Evolutionary conservation across 148 eudicot genomes (phyloP).

Genomic region (Silene uniflora): DNA sequence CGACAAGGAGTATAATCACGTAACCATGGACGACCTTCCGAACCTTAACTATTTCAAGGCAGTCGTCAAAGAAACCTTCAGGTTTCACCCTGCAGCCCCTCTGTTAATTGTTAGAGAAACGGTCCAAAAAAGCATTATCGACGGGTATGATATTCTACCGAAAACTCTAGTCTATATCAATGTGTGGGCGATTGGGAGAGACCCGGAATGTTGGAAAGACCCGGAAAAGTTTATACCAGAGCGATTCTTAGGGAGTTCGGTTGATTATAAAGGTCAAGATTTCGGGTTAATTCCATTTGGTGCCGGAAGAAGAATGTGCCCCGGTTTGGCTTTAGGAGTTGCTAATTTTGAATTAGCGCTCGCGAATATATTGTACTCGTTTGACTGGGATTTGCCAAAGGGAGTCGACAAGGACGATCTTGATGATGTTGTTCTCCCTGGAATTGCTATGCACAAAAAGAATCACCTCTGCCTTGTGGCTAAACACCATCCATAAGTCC

Average conservation of each 20-base stretch:
- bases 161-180: conserved; percentile 29
- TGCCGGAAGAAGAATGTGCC: conserved; percentile 40
- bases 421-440: conserved; percentile 28
- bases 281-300: conserved; percentile 38
- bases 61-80: conserved; percentile 29
- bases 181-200: conserved; percentile 35
- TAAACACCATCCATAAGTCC: neutral
- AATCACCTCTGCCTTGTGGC: conserved; percentile 26
- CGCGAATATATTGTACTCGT: conserved; percentile 32
- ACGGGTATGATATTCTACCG: conserved; percentile 31
- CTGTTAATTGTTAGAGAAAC: conserved; percentile 28
- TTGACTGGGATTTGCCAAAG: conserved; percentile 37
- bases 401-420: conserved; percentile 29
- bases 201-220: conserved; percentile 30
- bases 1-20: neutral
- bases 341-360: conserved; percentile 32
- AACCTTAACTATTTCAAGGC: conserved; percentile 25
- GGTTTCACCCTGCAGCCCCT: conserved; percentile 33
- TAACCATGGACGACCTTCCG: conserved; percentile 25
- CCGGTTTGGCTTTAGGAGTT: conserved; percentile 30
- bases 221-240: conserved; percentile 32
- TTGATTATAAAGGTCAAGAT: conserved; percentile 29
- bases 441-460: conserved; percentile 38
- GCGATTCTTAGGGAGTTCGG: conserved; percentile 26
- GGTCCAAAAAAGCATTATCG: conserved; percentile 12